phyloP scores from a whole-genome alignment of 2,329 filamentous ascomycete species.

The Chrysosphaeria jannelii region DNA sequence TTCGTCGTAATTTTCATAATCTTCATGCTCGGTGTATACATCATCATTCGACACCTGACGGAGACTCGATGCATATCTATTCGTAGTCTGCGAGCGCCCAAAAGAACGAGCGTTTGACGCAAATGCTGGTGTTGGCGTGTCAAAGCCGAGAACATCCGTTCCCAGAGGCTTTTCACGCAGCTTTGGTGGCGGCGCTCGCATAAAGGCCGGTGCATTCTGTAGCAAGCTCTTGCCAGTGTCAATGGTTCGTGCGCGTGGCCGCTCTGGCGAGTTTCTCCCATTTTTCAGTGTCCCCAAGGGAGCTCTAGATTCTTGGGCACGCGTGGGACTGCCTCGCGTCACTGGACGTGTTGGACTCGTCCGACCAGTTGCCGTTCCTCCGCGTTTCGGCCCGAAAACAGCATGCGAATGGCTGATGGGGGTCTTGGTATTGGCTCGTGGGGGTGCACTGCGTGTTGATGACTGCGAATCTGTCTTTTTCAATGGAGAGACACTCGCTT shows the following conservation, averaged over 20 bases:
- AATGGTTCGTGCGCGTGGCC: conserved; percentile 16
- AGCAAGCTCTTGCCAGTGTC: conserved; percentile 14
- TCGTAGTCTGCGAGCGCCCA: too few species aligned
- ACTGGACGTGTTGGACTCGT: conserved; percentile 39
- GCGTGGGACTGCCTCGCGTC: too few species aligned
- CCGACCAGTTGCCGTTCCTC: conserved; percentile 6
- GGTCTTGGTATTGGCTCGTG: conserved; percentile 19
- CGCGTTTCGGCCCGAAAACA: too few species aligned
- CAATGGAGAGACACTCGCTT: too few species aligned
- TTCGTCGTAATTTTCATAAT: conserved; percentile 2
- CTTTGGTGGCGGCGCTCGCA: conserved; percentile 53
- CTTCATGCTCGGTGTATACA: conserved; percentile 33
- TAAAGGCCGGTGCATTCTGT: conserved; percentile 21
- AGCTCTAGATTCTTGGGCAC: conserved; percentile 17
- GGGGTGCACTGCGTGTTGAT: conserved; percentile 7
- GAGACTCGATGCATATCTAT: conserved; percentile 17
- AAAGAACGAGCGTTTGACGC: too few species aligned
- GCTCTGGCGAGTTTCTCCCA: conserved; percentile 57
- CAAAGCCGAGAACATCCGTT: too few species aligned
- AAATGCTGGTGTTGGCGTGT: too few species aligned
- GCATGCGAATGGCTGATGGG: conserved; percentile 11
- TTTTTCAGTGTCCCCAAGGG: conserved; percentile 39
- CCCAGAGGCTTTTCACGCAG: too few species aligned
- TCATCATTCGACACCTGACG: conserved; percentile 46
- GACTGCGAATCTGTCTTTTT: too few species aligned